Evolutionary conservation across 2,329 filamentous ascomycete species (phyloP).

Genomic region (Amauroascus verrucosus): DNA sequence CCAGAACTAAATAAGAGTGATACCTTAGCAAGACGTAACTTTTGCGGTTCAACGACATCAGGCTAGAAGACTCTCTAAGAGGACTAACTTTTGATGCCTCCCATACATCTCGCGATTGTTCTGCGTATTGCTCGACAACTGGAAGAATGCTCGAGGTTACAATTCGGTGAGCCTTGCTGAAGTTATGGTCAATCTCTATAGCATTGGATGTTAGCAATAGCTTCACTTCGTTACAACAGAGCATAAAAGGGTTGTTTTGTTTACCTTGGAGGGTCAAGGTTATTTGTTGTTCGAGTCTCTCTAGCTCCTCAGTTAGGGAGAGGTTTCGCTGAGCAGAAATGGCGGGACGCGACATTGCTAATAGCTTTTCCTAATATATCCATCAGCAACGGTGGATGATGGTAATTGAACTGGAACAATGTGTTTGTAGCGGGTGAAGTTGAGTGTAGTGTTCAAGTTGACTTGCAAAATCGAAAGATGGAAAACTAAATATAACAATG

Average conservation of each 20-base stretch:
- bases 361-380: background rate
- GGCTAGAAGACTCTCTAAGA: background rate
- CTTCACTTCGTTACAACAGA: too few relatives aligned
- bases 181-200: slow-evolving; percentile 94
- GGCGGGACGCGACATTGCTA: slow-evolving; percentile 46
- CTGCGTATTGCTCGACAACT: slow-evolving; percentile 87
- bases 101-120: slow-evolving; percentile 90
- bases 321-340: slow-evolving; percentile 47
- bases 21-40: background rate
- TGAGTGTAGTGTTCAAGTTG: too few relatives aligned
- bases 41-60: background rate
- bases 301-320: slow-evolving; percentile 85
- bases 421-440: too few relatives aligned
- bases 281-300: slow-evolving; percentile 92
- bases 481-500: too few relatives aligned
- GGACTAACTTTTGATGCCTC: slow-evolving; percentile 73
- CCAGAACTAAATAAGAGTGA: slow-evolving; percentile 63
- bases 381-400: too few relatives aligned
- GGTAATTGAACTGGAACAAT: too few relatives aligned
- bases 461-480: too few relatives aligned
- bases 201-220: background rate
- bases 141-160: slow-evolving; percentile 89
- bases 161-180: slow-evolving; percentile 90
- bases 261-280: slow-evolving; percentile 86
- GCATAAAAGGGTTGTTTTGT: slow-evolving; percentile 9